Conservation (phyloP, 1,139 yeast genomes). For the Debaryomycetaceae sp. region DNA sequence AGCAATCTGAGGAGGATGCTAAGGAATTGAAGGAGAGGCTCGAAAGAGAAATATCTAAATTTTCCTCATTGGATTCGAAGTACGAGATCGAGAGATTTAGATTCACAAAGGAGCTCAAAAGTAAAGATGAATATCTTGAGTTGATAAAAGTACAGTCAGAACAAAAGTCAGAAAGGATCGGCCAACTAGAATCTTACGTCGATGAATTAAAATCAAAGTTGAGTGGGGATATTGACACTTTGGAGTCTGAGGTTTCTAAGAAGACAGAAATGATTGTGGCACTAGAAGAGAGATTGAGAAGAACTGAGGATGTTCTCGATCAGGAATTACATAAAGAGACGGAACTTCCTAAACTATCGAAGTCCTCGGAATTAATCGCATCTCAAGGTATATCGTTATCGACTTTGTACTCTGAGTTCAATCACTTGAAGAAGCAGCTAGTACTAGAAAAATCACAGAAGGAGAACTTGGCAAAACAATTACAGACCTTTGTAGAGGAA, state of each 20-base stretch:
- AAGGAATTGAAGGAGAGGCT: constrained; percentile 24
- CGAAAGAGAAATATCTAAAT: constrained; percentile 43
- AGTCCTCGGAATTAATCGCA: constrained; percentile 42
- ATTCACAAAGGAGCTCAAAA: constrained; percentile 57
- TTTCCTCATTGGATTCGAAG: constrained; percentile 24
- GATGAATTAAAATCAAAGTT: constrained; percentile 41
- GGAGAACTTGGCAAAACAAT: constrained; percentile 63
- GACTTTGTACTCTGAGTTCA: constrained; percentile 66
- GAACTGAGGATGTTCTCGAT: constrained; percentile 43
- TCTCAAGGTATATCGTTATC: constrained; percentile 61
- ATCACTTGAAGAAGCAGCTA: constrained; percentile 61
- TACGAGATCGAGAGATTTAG: constrained; percentile 43
- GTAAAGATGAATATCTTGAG: constrained; percentile 61
- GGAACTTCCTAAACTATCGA: constrained; percentile 35
- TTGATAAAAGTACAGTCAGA: constrained; percentile 52
- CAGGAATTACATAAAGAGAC: constrained; percentile 40
- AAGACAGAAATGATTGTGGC: constrained; percentile 32
- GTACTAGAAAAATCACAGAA: constrained; percentile 71
- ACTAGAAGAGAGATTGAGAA: constrained; percentile 33
- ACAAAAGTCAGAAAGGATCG: constrained; percentile 45
- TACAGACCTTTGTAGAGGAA: constrained; percentile 70
- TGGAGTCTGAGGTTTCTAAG: constrained; percentile 20
- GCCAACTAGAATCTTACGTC: constrained; percentile 44
- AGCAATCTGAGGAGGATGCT: constrained; percentile 10
- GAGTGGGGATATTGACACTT: constrained; percentile 21